Evolutionary conservation across 2,329 filamentous ascomycete species (phyloP).

Genomic region (Paecilomyces dactylethromorphus): DNA sequence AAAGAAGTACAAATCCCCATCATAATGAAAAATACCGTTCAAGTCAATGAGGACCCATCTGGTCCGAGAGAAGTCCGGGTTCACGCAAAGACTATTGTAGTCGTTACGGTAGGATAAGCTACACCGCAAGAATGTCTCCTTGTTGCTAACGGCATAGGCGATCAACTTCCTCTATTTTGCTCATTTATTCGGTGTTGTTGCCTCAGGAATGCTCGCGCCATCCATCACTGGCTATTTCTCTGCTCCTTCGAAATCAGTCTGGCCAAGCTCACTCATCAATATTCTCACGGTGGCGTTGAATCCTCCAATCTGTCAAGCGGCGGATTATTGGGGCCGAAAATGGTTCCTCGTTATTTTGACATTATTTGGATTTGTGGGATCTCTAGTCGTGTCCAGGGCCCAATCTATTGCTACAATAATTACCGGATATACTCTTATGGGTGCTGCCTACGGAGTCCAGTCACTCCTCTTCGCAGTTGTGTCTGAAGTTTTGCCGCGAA

Average conservation of each 20-base stretch:
- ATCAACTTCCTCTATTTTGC: neutral
- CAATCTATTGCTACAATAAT: neutral
- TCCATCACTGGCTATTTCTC: neutral
- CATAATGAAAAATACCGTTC: too few relatives aligned
- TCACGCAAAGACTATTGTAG: neutral
- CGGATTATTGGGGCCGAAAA: slow-evolving; percentile 12
- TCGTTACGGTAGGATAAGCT: neutral
- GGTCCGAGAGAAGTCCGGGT: neutral
- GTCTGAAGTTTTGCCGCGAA: neutral
- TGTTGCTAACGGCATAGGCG: neutral
- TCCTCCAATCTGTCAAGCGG: slow-evolving; percentile 7
- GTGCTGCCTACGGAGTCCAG: neutral
- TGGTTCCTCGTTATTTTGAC: slow-evolving; percentile 5
- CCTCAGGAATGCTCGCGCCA: neutral
- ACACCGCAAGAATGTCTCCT: neutral
- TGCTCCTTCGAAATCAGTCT: neutral
- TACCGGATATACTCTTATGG: neutral
- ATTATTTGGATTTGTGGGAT: neutral
- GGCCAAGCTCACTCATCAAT: neutral
- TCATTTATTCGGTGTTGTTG: neutral
- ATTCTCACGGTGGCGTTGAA: slow-evolving; percentile 6
- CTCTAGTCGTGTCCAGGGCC: neutral
- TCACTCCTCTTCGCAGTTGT: neutral
- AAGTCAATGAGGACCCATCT: too few relatives aligned
- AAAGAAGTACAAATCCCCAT: too few relatives aligned